phyloP scores from a whole-genome alignment of 192 early-diverging fungal species.

The Entophlyctis helioformis region DNA sequence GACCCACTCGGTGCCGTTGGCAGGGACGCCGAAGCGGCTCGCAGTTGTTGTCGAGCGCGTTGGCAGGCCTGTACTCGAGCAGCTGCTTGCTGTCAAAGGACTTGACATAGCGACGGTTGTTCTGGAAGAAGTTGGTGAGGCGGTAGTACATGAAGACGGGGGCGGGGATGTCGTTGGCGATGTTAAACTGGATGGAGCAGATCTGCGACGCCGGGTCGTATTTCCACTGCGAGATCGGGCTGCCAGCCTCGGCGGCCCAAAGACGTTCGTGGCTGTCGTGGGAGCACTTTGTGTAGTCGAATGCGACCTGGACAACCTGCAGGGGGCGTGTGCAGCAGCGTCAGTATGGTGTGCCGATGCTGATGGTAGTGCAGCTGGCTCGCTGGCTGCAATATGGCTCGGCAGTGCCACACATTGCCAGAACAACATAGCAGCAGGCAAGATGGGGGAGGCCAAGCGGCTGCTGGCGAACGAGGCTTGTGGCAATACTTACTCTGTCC shows the following conservation, averaged over 20 bases:
- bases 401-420: background rate
- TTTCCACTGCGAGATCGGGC: slow-evolving; percentile 26
- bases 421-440: background rate
- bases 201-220: slow-evolving; percentile 31
- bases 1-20: background rate
- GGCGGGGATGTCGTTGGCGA: slow-evolving; percentile 49
- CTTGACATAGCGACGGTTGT: slow-evolving; percentile 91
- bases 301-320: slow-evolving; percentile 69
- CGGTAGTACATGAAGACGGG: slow-evolving; percentile 89
- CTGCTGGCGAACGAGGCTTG: background rate
- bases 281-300: slow-evolving; percentile 89
- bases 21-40: slow-evolving; percentile 42
- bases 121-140: slow-evolving; percentile 97
- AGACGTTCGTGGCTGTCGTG: background rate
- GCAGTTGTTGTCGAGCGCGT: slow-evolving; percentile 39
- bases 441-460: background rate
- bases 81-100: slow-evolving; percentile 78
- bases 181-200: slow-evolving; percentile 63
- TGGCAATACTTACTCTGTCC: background rate
- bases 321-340: background rate
- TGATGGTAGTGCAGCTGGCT: too few relatives aligned
- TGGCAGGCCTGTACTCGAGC: slow-evolving; percentile 1
- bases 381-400: too few relatives aligned
- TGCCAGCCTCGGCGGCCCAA: slow-evolving; percentile 8
- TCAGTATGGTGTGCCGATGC: too few relatives aligned